Conservation (phyloP, 345 rosid genomes). For the Salix arbutifolia region DNA sequence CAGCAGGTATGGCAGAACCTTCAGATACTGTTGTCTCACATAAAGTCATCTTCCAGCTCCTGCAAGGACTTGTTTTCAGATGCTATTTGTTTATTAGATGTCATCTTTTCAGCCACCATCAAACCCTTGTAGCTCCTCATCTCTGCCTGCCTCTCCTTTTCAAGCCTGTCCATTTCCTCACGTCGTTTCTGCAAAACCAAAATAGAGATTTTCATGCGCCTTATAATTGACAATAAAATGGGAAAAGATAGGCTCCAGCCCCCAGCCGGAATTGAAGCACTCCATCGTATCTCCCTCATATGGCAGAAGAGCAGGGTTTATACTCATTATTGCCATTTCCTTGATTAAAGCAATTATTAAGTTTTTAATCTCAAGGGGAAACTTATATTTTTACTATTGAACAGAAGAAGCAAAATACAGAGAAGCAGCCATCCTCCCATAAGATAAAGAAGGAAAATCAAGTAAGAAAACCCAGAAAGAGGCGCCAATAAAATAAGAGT, state of each 20-base stretch:
- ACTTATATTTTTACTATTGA: neutral
- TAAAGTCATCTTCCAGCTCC: conserved; percentile 96
- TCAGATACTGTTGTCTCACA: conserved; percentile 39
- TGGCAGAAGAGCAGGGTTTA: neutral
- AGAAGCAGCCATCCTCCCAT: neutral
- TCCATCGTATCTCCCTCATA: neutral
- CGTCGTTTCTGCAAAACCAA: conserved; percentile 64
- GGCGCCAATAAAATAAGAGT: neutral
- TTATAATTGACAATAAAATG: neutral
- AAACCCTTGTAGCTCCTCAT: conserved; percentile 91
- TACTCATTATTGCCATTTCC: neutral
- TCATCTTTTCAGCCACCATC: conserved; percentile 96
- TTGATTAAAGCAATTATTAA: neutral
- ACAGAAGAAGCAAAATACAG: neutral
- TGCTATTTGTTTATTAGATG: conserved; percentile 89
- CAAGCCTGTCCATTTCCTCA: conserved; percentile 84
- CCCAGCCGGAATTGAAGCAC: neutral
- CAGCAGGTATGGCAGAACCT: conserved; percentile 11
- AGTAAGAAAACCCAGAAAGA: neutral
- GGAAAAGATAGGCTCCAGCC: neutral
- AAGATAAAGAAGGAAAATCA: neutral
- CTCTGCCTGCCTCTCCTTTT: conserved; percentile 89
- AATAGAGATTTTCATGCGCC: neutral
- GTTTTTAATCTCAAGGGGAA: neutral
- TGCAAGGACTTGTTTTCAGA: conserved; percentile 74